Evolutionary conservation across 495 filamentous ascomycete species (phyloP), one percentile per base, ranked within the genome.

Genomic region (Podospora pseudoanserina): DNA sequence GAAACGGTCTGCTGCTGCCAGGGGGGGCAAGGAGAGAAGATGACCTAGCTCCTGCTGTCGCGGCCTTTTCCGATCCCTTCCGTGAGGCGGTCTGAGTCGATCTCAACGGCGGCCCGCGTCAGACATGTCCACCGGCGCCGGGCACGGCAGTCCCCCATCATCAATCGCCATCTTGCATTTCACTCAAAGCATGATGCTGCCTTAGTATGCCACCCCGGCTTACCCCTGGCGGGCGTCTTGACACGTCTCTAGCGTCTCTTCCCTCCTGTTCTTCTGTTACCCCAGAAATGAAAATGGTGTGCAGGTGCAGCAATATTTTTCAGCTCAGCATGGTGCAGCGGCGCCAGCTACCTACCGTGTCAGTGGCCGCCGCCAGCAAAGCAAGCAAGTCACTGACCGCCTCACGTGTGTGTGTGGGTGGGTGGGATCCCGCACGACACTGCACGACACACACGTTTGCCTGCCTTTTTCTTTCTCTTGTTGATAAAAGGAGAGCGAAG

Each of bases 21-120:
- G 15, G 39, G 39, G 39, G 16, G 27, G 16, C 23, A 15, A 32
- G 19, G 27, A 54, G 19, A 26, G 56, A 32, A 63, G 60, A 6
- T 6, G 26, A 23, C 23, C 34, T 6, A 32, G 32, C 60, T 32
- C 59, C 18, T 60, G 4, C 30, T 44, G 64, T 63, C 61, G 19
- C n/a, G 68, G 61, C 57, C 28, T 49, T 28, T 67, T 61, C 56
- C 65, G 62, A 71, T 68, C 65, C 26, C 62, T 58, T 65, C 59
- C 58, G 53, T 28, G 63, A 55, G 58, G 60, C 59, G 60, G 58
- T 60, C 63, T 68, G 66, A 66, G 66, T 67, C 66, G 59, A 68
- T 68, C 70, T 68, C 70, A 71, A 71, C 66, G 66, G 66, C 63
- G 59, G 59, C 69, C 66, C 62, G 39, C 11, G 66, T 68, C 65